Conservation (phyloP, 176 grass and related monocot species). For the Coix lacrymajobi region DNA sequence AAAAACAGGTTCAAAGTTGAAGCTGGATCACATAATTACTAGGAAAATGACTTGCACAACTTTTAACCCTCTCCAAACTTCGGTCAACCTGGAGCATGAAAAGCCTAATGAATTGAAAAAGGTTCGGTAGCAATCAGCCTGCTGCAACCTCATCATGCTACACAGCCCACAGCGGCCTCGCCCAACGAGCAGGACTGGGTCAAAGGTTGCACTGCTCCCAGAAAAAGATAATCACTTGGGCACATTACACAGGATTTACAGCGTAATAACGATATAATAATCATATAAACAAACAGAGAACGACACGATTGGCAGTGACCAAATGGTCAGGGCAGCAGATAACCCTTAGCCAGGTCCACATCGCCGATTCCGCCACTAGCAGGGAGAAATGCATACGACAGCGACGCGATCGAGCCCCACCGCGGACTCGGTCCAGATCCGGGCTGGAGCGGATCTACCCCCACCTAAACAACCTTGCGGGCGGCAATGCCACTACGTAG, state of each 20-base stretch:
- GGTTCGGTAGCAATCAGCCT: neutral
- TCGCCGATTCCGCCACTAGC: neutral
- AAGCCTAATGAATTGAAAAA: neutral
- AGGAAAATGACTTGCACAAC: neutral
- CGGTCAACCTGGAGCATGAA: neutral
- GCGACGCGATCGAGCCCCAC: neutral
- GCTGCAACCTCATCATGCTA: neutral
- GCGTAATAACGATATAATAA: neutral
- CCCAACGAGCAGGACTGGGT: neutral
- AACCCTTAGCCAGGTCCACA: constrained; percentile 17
- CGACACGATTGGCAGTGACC: neutral
- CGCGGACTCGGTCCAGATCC: constrained; percentile 9
- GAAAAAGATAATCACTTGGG: too few relatives aligned
- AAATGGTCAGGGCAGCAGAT: constrained; percentile 26
- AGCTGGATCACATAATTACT: neutral
- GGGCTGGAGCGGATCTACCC: constrained; percentile 16
- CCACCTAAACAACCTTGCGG: neutral
- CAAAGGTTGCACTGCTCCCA: neutral
- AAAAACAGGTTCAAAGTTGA: neutral
- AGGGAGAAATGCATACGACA: neutral
- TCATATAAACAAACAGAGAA: neutral
- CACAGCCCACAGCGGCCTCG: neutral
- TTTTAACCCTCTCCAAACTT: neutral
- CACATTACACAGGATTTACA: neutral
- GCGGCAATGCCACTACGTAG: constrained; percentile 7